These are phyloP conservation scores for Coccomyxa sp. DNA, from an alignment of 139 green algal genomes.

Conservation along the genomic window DNA sequence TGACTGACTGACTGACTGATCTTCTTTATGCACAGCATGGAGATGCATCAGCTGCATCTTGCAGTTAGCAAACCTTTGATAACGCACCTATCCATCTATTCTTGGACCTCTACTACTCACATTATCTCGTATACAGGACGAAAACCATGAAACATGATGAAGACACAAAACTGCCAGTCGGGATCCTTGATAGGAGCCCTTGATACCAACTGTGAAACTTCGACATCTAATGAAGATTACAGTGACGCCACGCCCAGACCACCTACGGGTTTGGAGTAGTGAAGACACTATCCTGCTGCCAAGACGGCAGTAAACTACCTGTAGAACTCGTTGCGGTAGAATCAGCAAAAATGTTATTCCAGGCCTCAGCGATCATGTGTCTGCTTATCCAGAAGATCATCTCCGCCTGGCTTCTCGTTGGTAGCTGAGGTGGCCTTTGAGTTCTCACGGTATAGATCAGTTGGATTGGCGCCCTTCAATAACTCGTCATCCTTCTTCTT, in stretches of 20 bases:
- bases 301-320: not conserved
- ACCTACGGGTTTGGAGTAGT: not conserved
- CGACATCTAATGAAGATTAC: too few species aligned
- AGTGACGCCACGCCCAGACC: not conserved
- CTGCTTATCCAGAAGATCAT: not conserved
- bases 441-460: not conserved
- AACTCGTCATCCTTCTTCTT: not conserved
- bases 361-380: not conserved
- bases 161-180: too few species aligned
- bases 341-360: not conserved
- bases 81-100: too few species aligned
- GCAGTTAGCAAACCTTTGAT: too few species aligned
- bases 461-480: not conserved
- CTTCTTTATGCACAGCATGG: too few species aligned
- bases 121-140: too few species aligned
- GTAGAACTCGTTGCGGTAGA: not conserved
- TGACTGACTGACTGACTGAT: too few species aligned
- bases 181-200: too few species aligned
- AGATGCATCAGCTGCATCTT: too few species aligned
- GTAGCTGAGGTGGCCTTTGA: not conserved
- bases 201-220: too few species aligned
- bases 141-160: too few species aligned
- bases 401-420: not conserved
- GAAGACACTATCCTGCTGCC: not conserved
- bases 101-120: too few species aligned